Base-by-base conservation (phyloP, 2,329 filamentous ascomycete species). In the Scortechinia acanthostroma region DNA sequence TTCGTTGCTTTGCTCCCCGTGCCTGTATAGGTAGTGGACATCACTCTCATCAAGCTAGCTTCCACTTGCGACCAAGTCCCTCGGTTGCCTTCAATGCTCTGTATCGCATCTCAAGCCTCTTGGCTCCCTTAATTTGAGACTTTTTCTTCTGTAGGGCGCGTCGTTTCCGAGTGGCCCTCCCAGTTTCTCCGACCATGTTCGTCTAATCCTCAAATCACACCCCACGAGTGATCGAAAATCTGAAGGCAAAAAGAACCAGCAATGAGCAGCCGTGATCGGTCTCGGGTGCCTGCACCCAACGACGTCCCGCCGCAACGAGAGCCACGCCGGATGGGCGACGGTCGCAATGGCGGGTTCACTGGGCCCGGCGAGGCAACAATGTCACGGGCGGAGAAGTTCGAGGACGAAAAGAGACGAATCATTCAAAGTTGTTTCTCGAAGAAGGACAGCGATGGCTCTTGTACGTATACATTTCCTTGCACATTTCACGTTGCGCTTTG, bases 381-480 rank as follows among this genome's bases (percentile, higher is more conserved):
- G 35, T 40, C 35, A 6, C 14, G 35, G 17, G 83, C 83, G 22
- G 80, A 86, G 60, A 73, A 75, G 51, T 88, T 87, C 59, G 83
- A 88, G 58, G 81, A 88, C 55, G 84, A 88, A 66, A 86, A 86
- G 64, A 68, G 70, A 56, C 70, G 84, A 51, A 86, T 88, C 52
- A 77, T 84, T 44, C 76, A 84, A 53, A 86, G 80, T 58, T 86
- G 81, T 61, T 88, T 87, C 64, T 68, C 70, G 51, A 88, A 86
- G 64, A 72, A 74, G 51, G 84, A 87, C 56, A 68, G 70, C 25
- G 77, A 83, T 62, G 82, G 82, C 48, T 72, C 80, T 49, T 70
- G 80, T 83, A 70, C 47, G 75, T 72, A 48, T 30, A 21, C 43
- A 30, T 30, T 10, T n/a, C 25, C 25, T n/a, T 30, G n/a, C n/a